Evolutionary conservation across 106 monocot genomes (phyloP).

Genomic region (Amphibolis antarctica): DNA sequence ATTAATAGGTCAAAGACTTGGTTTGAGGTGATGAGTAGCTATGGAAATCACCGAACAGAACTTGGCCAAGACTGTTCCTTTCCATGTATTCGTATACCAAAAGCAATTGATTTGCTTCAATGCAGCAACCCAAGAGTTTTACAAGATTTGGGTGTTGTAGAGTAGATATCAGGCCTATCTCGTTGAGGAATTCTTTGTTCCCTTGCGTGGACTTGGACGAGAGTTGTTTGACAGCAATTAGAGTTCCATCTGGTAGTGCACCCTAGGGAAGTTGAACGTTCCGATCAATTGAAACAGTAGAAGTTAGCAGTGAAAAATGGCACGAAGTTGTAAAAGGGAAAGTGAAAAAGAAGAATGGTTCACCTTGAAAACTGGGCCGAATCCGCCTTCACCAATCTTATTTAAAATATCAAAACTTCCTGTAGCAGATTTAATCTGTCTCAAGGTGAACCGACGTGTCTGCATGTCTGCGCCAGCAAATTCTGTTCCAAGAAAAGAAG

Average conservation of each 20-base stretch:
- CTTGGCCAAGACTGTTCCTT: conserved; percentile 12
- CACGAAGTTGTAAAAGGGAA: not conserved
- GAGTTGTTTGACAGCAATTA: conserved; percentile 13
- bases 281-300: not conserved
- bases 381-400: conserved; percentile 23
- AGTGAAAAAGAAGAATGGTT: not conserved
- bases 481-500: conserved; percentile 3
- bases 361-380: conserved; percentile 23
- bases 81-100: too few relatives aligned
- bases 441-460: conserved; percentile 5
- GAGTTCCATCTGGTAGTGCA: too few relatives aligned
- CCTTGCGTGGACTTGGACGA: conserved; percentile 6
- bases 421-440: conserved; percentile 17
- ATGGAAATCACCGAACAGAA: conserved; percentile 13
- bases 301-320: not conserved
- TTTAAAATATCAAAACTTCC: conserved; percentile 11
- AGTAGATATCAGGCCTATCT: conserved; percentile 13
- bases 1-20: not conserved
- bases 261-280: not conserved
- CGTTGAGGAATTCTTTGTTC: conserved; percentile 10
- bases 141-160: conserved; percentile 11
- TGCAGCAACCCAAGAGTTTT: conserved; percentile 14
- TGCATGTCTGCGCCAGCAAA: conserved; percentile 1
- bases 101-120: conserved; percentile 9
- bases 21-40: not conserved